Conservation (phyloP, 345 rosid species). For the Gossypium thurberi region DNA sequence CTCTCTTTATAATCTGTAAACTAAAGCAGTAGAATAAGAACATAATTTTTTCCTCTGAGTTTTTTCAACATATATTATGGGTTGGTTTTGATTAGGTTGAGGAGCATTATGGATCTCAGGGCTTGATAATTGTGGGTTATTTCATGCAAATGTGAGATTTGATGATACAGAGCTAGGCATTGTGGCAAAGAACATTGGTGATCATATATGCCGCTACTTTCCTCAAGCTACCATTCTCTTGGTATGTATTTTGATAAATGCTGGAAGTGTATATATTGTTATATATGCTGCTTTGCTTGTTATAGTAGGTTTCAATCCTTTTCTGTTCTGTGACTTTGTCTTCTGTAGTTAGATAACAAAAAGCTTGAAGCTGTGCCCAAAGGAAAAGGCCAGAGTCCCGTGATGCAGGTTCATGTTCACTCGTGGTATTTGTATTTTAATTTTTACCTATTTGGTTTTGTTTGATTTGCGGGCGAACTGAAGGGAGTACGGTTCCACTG, state of each 20-base stretch:
- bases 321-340: background rate
- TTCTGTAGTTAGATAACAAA: background rate
- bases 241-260: conserved; percentile 30
- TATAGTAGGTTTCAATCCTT: background rate
- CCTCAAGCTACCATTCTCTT: conserved; percentile 66
- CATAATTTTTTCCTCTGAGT: no score
- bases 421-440: background rate
- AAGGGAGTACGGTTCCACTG: background rate
- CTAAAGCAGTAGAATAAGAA: no score
- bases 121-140: conserved; percentile 71
- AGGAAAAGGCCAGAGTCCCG: background rate
- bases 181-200: conserved; percentile 76
- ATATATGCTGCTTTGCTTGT: background rate
- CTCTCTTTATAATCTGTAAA: no score
- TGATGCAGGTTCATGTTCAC: background rate
- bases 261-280: background rate
- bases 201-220: conserved; percentile 72
- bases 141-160: conserved; percentile 88
- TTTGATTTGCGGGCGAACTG: background rate
- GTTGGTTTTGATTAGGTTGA: conserved; percentile 4
- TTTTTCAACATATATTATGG: background rate
- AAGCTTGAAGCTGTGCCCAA: background rate
- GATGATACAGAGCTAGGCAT: conserved; percentile 63
- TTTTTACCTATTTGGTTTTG: background rate
- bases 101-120: conserved; percentile 53